Conservation (phyloP, 495 filamentous ascomycete species). For the Penicillium parvum region DNA sequence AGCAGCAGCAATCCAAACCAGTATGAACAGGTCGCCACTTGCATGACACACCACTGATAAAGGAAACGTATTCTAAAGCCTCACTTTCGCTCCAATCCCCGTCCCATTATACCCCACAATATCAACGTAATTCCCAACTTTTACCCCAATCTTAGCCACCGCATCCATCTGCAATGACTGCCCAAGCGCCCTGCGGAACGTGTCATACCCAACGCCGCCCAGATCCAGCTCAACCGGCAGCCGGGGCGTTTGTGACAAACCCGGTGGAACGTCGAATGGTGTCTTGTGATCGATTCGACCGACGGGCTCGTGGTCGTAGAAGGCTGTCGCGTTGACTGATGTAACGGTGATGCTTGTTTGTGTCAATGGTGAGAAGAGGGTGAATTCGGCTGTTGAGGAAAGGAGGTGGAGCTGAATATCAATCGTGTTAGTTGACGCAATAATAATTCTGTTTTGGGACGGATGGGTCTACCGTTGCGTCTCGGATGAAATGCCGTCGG, state of each 20-base stretch:
- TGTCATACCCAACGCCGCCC: constrained; percentile 75
- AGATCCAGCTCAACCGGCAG: constrained; percentile 78
- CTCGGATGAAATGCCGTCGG: constrained; percentile 65
- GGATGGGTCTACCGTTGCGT: constrained; percentile 59
- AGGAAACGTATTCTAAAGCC: constrained; percentile 43
- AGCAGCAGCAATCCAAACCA: no score
- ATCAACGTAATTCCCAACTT: constrained; percentile 68
- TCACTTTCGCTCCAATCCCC: constrained; percentile 71
- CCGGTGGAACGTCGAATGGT: constrained; percentile 75
- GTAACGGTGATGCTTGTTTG: constrained; percentile 70
- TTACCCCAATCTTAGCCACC: constrained; percentile 64
- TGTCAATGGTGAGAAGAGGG: constrained; percentile 70
- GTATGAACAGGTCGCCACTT: no score
- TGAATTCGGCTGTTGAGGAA: constrained; percentile 82
- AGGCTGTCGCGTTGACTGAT: constrained; percentile 75
- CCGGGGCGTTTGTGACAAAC: constrained; percentile 61
- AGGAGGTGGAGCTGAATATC: constrained; percentile 63
- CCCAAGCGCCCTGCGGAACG: constrained; percentile 77
- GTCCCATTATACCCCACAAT: constrained; percentile 63
- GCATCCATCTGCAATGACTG: constrained; percentile 74
- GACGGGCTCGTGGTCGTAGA: constrained; percentile 71
- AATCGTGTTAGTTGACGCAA: background rate
- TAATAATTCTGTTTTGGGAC: background rate
- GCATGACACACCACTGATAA: no score
- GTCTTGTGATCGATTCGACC: constrained; percentile 70